Base-by-base conservation (phyloP, 441 rosid genomes). In the Erodium moschatum region DNA sequence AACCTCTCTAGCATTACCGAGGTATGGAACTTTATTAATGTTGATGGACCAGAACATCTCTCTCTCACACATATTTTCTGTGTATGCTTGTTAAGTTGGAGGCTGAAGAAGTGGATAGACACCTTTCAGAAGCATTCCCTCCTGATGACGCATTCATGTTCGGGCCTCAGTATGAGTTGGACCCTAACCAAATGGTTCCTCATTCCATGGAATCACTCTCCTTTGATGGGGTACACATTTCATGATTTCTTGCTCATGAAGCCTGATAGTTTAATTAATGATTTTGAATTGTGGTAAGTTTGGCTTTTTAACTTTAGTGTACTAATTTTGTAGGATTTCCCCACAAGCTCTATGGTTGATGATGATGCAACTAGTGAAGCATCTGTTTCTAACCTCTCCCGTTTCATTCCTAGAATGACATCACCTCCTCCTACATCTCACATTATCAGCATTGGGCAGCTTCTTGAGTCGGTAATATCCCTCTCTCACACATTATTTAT, bases 81-180 rank as follows among this genome's bases (percentile, higher is more conserved):
- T 2, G 67, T 56, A 72, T 70, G 66, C 70, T 77, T 81, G 67
- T 77, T 74, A 73, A 94, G 99, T 70, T 86, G 42, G 83, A 82
- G 65, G 80, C 62, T 70, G 91, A 81, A 75, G 91, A 85, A 44
- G 75, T 95, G 62, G 80, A 71, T 16, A 78, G 56, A 70, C 97
- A 86, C 76, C 82, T 95, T 72, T 75, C 70, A 6, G 96, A 95
- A 80, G 77, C 88, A 63, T 95, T 91, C 77, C 82, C 88, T 33
- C 97, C 96, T 27, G 99, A 95, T 75, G 97, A 91, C 71, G 87
- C 88, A 38, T 85, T 88, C 72, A 80, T 83, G 80, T 87, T 88
- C 74, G 93, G 94, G 19, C 86, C 89, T 7, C 79, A 65, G 58
- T 77, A 75, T 66, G 87, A 83, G 76, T 56, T 70, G 72, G 89